Evolutionary conservation across 495 filamentous ascomycete species (phyloP).

Genomic region (Penicillium soppii): DNA sequence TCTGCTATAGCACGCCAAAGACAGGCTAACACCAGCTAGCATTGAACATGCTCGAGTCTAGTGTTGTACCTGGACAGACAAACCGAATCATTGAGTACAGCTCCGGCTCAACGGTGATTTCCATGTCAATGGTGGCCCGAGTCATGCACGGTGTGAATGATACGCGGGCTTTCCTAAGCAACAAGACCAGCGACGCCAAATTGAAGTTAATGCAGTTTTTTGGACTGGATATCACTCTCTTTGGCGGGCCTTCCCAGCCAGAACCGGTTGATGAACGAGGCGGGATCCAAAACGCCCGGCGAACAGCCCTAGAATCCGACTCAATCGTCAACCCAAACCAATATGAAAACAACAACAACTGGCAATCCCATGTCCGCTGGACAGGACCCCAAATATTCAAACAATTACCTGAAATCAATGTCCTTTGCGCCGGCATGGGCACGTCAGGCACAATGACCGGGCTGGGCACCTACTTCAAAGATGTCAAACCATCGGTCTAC

Average conservation of each 20-base stretch:
- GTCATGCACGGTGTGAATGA: conserved; percentile 53
- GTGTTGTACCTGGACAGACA: conserved; percentile 40
- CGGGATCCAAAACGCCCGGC: conserved; percentile 47
- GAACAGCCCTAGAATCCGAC: conserved; percentile 38
- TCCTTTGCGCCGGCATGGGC: conserved; percentile 59
- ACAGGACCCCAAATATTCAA: conserved; percentile 58
- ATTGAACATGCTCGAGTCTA: conserved; percentile 53
- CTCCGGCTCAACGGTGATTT: conserved; percentile 62
- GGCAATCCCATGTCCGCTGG: conserved; percentile 59
- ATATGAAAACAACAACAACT: conserved; percentile 60
- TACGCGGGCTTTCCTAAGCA: conserved; percentile 56
- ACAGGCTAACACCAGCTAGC: conserved; percentile 31
- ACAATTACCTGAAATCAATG: conserved; percentile 57
- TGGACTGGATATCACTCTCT: conserved; percentile 55
- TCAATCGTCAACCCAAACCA: conserved; percentile 54
- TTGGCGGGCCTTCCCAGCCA: conserved; percentile 57
- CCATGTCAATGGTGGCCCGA: conserved; percentile 56
- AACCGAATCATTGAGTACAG: conserved; percentile 59
- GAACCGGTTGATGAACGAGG: conserved; percentile 55
- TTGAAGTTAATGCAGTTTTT: conserved; percentile 59
- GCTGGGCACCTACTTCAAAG: conserved; percentile 53
- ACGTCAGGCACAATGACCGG: conserved; percentile 57
- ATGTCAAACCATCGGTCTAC: conserved; percentile 49
- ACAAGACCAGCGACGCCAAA: conserved; percentile 57
- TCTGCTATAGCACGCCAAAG: not conserved